A percentile compares a stretch with the other conserved stretches of the same genome.
Evolutionary conservation across 2,329 filamentous ascomycete species (phyloP).

Genomic region (Aplosporella prunicola): DNA sequence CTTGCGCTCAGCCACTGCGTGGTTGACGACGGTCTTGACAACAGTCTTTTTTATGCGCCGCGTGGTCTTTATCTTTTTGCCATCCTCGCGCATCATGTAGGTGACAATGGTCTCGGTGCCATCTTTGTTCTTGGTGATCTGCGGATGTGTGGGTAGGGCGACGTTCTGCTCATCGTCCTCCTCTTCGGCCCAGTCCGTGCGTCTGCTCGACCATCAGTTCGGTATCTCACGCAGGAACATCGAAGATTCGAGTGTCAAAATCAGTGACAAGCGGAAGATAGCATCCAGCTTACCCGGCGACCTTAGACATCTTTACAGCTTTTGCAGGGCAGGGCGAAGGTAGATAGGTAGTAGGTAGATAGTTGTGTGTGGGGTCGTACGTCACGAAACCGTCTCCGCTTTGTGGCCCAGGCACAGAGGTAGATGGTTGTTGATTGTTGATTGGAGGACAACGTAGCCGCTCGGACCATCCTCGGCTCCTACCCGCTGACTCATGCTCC

Average conservation of each 20-base stretch:
- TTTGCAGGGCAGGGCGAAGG: too few relatives aligned
- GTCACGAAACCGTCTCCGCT: too few relatives aligned
- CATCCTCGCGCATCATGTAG: conserved; percentile 82
- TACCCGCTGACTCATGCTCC: too few relatives aligned
- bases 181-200: conserved; percentile 85
- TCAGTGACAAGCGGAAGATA: too few relatives aligned
- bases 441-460: too few relatives aligned
- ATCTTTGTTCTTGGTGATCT: conserved; percentile 94
- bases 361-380: too few relatives aligned
- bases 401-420: too few relatives aligned
- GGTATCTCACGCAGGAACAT: not conserved
- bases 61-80: conserved; percentile 94
- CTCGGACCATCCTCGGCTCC: too few relatives aligned
- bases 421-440: conserved; percentile 3
- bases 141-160: conserved; percentile 71
- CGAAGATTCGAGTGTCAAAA: too few relatives aligned
- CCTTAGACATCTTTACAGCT: conserved; percentile 25
- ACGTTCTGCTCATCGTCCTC: conserved; percentile 80
- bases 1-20: conserved; percentile 89
- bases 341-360: too few relatives aligned
- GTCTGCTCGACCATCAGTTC: conserved; percentile 27
- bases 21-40: conserved; percentile 90
- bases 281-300: conserved; percentile 30
- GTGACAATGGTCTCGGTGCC: conserved; percentile 93
- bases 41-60: conserved; percentile 89